Base-by-base conservation (phyloP, 2,329 filamentous ascomycete genomes). In the Aciculosporium take region DNA sequence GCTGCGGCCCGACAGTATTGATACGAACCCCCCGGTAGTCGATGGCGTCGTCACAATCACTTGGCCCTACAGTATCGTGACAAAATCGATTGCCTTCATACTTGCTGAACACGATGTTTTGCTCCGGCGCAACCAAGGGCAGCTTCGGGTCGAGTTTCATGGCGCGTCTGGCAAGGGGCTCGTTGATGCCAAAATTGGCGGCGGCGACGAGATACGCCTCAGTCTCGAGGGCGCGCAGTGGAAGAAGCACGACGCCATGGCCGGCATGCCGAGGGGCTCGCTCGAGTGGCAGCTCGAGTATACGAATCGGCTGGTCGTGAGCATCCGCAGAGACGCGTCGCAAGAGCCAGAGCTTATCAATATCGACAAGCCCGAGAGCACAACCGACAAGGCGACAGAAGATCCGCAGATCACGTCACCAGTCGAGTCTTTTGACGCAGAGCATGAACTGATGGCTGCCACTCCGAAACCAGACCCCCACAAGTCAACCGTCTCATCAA, bases 1-100 rank as follows among this genome's bases (percentile, higher is more conserved):
- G 45, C 64, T 81, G 27, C 56, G 51, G 27, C 73, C 75, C 5
- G 61, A 66, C 7, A 52, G 76, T 5, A 42, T 59, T 12, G 56
- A 68, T 10, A 56, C 59, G 20, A 43, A 53, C 2, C 56, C 61
- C 5, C 63, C 63, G 45, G 63, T 66, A 10, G 61, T 94, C 25
- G 71, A 75, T 44, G 87, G 84, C 30, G 68, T 83, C 13, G 76
- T 95, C 18, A 89, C 86, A 7, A 76, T 96, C 28, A 79, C 85
- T 44, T 96, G 89, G 88, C 89, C 89, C 0, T 95, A 85, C 60
- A 94, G 84, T 48, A 82, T 81, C 18, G 76, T 85, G 21, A 81
- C 74, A 24, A 74, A 73, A 40, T 78, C 78, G 30, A 72, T 87
- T 49, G 81, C 85, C 21, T 79, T 95, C 39, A 72, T 93, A 17